phyloP scores from a whole-genome alignment of 164 flowering plant genomes.

The Paratinospora sagittata region DNA sequence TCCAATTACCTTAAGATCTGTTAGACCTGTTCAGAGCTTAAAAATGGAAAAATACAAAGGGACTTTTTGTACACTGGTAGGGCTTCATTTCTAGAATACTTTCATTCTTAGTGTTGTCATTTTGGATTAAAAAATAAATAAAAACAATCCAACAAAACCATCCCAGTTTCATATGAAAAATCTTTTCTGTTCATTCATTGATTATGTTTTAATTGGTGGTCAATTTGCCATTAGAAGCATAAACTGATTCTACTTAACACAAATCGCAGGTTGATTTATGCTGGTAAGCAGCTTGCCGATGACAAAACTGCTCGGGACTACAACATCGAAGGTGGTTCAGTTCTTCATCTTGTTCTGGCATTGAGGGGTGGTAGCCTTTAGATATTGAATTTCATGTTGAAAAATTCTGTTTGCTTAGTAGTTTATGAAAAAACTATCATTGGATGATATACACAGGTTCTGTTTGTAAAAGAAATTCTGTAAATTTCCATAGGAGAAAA shows the following conservation, averaged over 20 bases:
- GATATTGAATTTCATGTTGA: neutral
- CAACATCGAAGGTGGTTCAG: slow-evolving; percentile 42
- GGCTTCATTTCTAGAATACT: neutral
- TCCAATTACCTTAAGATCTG: too few species aligned
- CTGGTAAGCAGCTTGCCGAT: slow-evolving; percentile 38
- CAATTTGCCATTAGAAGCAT: neutral
- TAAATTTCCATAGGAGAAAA: neutral
- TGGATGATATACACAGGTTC: neutral
- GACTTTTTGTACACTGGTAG: too few species aligned
- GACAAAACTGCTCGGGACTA: slow-evolving; percentile 39
- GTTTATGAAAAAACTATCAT: neutral
- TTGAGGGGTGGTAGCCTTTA: slow-evolving; percentile 23
- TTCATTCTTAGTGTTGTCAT: neutral
- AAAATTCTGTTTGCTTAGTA: neutral
- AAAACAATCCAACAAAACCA: neutral
- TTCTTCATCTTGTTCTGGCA: slow-evolving; percentile 42
- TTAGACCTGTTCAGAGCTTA: too few species aligned
- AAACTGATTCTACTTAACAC: neutral
- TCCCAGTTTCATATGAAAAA: neutral
- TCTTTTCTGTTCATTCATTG: neutral
- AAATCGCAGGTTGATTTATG: slow-evolving; percentile 33
- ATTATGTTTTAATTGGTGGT: neutral
- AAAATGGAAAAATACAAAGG: too few species aligned
- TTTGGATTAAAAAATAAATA: neutral
- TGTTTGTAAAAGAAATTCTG: neutral